Conservation (phyloP, 495 filamentous ascomycete species). For the Aspergillus steynii region DNA sequence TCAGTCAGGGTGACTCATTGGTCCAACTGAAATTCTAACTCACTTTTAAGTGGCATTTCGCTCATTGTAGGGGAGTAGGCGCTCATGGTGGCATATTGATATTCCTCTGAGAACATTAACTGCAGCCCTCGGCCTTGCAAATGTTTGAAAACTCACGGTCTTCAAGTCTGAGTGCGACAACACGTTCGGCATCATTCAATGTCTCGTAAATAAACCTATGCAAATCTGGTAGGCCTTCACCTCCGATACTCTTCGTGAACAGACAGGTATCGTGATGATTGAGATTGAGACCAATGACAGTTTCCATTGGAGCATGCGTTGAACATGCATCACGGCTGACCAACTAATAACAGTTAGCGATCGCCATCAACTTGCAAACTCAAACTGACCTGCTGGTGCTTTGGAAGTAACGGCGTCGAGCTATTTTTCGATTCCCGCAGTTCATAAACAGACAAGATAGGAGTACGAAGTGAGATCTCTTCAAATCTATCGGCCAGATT, state of each 20-base stretch:
- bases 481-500: conserved; percentile 23
- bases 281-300: conserved; percentile 17
- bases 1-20: not conserved
- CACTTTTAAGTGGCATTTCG: conserved; percentile 10
- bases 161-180: conserved; percentile 14
- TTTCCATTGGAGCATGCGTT: conserved; percentile 22
- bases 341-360: conserved; percentile 12
- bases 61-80: conserved; percentile 21
- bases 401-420: conserved; percentile 10
- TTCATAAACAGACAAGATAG: conserved; percentile 21
- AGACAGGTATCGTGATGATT: conserved; percentile 19
- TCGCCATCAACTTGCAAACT: not conserved
- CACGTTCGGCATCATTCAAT: conserved; percentile 6
- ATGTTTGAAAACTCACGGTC: conserved; percentile 10
- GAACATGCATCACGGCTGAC: conserved; percentile 19
- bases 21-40: not conserved
- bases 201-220: conserved; percentile 16
- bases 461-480: conserved; percentile 16
- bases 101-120: conserved; percentile 14
- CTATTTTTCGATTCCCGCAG: conserved; percentile 10
- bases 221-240: conserved; percentile 14
- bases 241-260: conserved; percentile 16
- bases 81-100: conserved; percentile 18
- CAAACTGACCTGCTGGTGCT: conserved; percentile 19
- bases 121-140: conserved; percentile 1